Conservation (phyloP, 148 eudicot genomes). For the Persicaria maculosa region DNA sequence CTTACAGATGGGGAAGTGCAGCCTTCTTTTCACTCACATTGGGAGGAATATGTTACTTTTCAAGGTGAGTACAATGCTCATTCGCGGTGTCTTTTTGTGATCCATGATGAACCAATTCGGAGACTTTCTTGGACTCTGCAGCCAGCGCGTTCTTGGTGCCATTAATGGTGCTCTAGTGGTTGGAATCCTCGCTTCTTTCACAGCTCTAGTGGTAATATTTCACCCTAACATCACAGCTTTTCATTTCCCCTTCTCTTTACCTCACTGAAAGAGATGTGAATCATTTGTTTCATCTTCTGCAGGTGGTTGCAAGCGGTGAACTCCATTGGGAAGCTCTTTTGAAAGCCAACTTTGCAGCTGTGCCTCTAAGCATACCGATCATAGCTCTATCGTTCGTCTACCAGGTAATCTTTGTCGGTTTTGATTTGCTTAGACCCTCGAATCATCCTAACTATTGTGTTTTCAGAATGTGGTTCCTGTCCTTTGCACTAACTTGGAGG, state of each 20-base stretch:
- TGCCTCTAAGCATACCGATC: conserved; percentile 80
- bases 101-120: background rate
- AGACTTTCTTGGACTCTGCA: conserved; percentile 24
- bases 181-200: conserved; percentile 67
- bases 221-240: background rate
- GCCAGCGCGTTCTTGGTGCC: conserved; percentile 84
- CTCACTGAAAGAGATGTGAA: background rate
- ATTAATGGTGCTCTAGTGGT: conserved; percentile 69
- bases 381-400: conserved; percentile 89
- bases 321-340: conserved; percentile 87
- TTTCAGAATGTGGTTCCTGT: conserved; percentile 95
- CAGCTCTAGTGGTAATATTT: conserved; percentile 71
- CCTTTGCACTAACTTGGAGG: conserved; percentile 88
- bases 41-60: conserved; percentile 79
- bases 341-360: conserved; percentile 73
- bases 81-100: background rate
- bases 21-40: conserved; percentile 60
- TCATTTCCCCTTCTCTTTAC: background rate
- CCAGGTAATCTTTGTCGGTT: conserved; percentile 40
- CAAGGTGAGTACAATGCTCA: conserved; percentile 41
- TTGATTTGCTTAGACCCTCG: background rate
- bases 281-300: conserved; percentile 8
- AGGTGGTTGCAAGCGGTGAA: conserved; percentile 80
- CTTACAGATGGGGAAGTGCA: conserved; percentile 90
- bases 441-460: background rate